A percentile compares a stretch with the other conserved stretches of the same genome.
Evolutionary conservation across 768 basidiomycete genomes (phyloP).

Genomic region (Suillus luteus): DNA sequence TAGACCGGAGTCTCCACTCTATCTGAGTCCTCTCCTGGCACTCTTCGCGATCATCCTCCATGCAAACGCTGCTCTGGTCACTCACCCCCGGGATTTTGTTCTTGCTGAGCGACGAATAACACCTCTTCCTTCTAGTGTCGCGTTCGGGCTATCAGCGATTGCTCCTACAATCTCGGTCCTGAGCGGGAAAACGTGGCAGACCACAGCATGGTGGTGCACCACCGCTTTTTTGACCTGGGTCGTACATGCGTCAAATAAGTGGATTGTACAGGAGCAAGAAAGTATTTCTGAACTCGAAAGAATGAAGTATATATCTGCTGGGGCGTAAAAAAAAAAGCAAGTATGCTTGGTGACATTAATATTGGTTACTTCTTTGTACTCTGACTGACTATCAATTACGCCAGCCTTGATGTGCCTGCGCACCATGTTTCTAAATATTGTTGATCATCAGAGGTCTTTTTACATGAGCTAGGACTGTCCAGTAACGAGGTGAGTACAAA

Average conservation of each 20-base stretch:
- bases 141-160: slow-evolving; percentile 45
- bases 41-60: slow-evolving; percentile 53
- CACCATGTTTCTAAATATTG: not conserved
- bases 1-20: slow-evolving; percentile 36
- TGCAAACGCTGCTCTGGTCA: slow-evolving; percentile 46
- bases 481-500: not conserved
- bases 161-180: slow-evolving; percentile 52
- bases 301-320: slow-evolving; percentile 55
- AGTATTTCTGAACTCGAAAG: slow-evolving; percentile 52
- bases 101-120: slow-evolving; percentile 28
- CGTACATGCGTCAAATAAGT: slow-evolving; percentile 46
- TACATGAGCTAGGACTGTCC: not conserved
- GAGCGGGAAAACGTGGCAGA: slow-evolving; percentile 52
- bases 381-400: not conserved
- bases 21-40: slow-evolving; percentile 47
- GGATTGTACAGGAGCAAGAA: slow-evolving; percentile 46
- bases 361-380: not conserved
- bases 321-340: slow-evolving; percentile 39
- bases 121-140: slow-evolving; percentile 33
- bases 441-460: not conserved
- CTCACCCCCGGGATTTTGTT: slow-evolving; percentile 39
- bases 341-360: not conserved
- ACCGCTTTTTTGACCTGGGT: slow-evolving; percentile 45
- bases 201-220: slow-evolving; percentile 53
- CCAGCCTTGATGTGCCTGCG: not conserved